These are phyloP conservation scores for Neurospora pannonica DNA, from an alignment of 495 filamentous ascomycete species.

Conservation along the genomic window DNA sequence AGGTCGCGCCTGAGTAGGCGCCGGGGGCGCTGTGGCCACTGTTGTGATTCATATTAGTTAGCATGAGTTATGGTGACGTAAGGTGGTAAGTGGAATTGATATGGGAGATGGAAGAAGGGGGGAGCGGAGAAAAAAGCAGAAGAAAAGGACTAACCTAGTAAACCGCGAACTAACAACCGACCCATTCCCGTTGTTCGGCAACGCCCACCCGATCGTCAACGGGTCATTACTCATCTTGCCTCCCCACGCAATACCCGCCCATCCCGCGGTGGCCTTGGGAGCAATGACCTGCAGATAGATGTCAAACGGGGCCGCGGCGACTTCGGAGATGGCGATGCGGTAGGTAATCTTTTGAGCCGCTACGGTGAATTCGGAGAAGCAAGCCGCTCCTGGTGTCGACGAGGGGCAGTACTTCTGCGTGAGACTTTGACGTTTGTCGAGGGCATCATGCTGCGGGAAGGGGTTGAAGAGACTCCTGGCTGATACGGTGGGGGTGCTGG, in stretches of 20 bases:
- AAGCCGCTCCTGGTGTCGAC: neutral
- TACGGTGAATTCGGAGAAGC: constrained; percentile 20
- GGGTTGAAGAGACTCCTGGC: neutral
- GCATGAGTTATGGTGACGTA: neutral
- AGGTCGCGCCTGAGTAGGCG: constrained; percentile 31
- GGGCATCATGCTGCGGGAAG: neutral
- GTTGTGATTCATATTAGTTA: constrained; percentile 7
- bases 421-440: constrained; percentile 11
- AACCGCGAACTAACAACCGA: constrained; percentile 35
- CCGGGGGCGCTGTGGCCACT: constrained; percentile 29
- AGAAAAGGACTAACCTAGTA: constrained; percentile 27
- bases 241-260: constrained; percentile 40
- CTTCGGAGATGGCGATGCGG: constrained; percentile 40
- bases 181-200: constrained; percentile 23
- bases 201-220: constrained; percentile 34
- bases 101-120: neutral
- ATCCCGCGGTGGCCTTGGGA: constrained; percentile 25
- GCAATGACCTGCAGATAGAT: constrained; percentile 39
- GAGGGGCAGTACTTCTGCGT: constrained; percentile 24
- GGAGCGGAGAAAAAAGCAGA: neutral
- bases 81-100: neutral
- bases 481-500: neutral
- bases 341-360: constrained; percentile 27
- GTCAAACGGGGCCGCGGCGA: constrained; percentile 33
- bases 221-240: constrained; percentile 43